phyloP scores from a whole-genome alignment of 139 green algal genomes.

The Trebouxia sp. region DNA sequence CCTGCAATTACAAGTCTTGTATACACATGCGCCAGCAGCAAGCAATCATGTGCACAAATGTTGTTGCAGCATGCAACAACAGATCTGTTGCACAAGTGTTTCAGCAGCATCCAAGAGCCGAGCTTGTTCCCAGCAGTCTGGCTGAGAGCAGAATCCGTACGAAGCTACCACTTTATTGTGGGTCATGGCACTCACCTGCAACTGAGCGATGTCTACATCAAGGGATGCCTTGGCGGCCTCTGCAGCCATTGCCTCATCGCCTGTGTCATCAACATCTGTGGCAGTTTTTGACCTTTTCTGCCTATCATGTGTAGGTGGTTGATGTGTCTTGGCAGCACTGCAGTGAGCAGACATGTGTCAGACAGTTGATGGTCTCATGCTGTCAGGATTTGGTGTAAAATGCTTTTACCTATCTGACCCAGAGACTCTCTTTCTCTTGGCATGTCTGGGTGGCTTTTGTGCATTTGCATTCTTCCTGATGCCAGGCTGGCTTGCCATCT shows the following conservation, averaged over 20 bases:
- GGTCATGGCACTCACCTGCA: constrained; percentile 34
- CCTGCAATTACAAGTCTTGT: constrained; percentile 21
- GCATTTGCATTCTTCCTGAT: background rate
- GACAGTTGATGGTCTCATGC: background rate
- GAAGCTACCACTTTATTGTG: too few species aligned
- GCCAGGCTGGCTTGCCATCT: background rate
- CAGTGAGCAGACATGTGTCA: background rate
- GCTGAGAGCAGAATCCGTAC: too few species aligned
- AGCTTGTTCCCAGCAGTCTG: too few species aligned
- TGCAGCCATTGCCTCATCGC: background rate
- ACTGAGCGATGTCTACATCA: constrained; percentile 20
- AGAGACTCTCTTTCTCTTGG: background rate
- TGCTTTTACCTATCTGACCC: background rate
- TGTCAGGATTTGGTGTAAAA: too few species aligned
- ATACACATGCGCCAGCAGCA: background rate
- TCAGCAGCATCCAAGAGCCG: too few species aligned
- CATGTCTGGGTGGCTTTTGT: background rate
- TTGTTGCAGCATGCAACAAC: background rate
- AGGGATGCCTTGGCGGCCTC: constrained; percentile 7
- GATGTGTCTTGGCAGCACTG: background rate
- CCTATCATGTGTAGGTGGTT: background rate
- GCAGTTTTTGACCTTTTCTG: constrained; percentile 19
- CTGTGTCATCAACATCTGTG: background rate
- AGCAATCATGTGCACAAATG: background rate
- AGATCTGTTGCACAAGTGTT: background rate